Conservation (phyloP, 2,329 filamentous ascomycete species). For the Fusarium domesticum region DNA sequence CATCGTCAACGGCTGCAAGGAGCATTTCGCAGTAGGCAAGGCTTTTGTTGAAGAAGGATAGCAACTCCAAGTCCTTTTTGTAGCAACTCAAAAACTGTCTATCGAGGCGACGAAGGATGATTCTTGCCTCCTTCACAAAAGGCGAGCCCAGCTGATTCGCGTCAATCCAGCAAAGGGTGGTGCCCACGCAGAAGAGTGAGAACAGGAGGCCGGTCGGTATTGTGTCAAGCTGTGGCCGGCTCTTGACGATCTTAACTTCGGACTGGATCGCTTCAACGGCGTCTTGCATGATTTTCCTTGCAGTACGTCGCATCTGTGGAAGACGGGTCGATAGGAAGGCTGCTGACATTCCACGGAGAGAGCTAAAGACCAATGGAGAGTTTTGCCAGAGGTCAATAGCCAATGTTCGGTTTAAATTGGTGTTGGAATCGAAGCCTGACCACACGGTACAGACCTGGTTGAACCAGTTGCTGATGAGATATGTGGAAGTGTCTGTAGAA, state of each 20-base stretch:
- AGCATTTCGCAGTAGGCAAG: slow-evolving; percentile 43
- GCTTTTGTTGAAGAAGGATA: slow-evolving; percentile 40
- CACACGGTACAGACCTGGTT: slow-evolving; percentile 40
- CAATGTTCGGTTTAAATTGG: slow-evolving; percentile 39
- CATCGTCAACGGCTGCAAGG: slow-evolving; percentile 36
- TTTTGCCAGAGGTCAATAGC: slow-evolving; percentile 37
- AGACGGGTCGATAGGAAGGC: slow-evolving; percentile 35
- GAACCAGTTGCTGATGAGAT: slow-evolving; percentile 40
- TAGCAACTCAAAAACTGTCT: slow-evolving; percentile 12
- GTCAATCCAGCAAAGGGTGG: slow-evolving; percentile 41
- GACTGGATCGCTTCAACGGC: slow-evolving; percentile 36
- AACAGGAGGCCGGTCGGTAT: slow-evolving; percentile 37
- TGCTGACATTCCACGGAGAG: slow-evolving; percentile 42
- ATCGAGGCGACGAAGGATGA: slow-evolving; percentile 28
- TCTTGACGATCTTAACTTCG: slow-evolving; percentile 31
- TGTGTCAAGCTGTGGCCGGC: slow-evolving; percentile 11
- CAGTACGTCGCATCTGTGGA: slow-evolving; percentile 37
- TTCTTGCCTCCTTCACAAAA: slow-evolving; percentile 32
- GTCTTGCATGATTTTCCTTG: slow-evolving; percentile 33
- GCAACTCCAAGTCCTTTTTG: slow-evolving; percentile 27
- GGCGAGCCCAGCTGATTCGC: slow-evolving; percentile 32
- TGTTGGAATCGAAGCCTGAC: slow-evolving; percentile 40
- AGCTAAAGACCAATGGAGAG: slow-evolving; percentile 38
- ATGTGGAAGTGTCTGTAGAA: slow-evolving; percentile 31
- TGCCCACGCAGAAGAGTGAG: slow-evolving; percentile 40